Percentiles rank a stretch among this genome's conserved stretches.
phyloP scores from a whole-genome alignment of 345 rosid species.

The Microcos paniculata region DNA sequence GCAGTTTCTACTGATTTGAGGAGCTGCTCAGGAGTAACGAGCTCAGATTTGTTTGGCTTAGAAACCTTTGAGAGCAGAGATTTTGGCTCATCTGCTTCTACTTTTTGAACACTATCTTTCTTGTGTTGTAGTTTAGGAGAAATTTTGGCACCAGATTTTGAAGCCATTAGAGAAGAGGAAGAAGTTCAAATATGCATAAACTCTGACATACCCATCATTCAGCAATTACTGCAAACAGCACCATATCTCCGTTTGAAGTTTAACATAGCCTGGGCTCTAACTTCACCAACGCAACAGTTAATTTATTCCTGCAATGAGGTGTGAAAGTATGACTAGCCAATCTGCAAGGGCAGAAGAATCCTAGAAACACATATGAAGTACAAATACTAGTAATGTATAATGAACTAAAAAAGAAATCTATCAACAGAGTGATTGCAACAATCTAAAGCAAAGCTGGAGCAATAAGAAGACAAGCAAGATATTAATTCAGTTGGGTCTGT shows the following conservation, averaged over 20 bases:
- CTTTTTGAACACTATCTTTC: conserved; percentile 27
- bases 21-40: conserved; percentile 26
- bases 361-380: conserved; percentile 16
- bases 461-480: neutral
- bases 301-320: neutral
- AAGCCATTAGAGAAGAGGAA: conserved; percentile 43
- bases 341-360: neutral
- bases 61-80: conserved; percentile 35
- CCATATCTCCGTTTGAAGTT: conserved; percentile 16
- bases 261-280: conserved; percentile 1
- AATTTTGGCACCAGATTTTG: conserved; percentile 39
- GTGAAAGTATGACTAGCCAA: neutral
- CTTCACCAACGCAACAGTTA: conserved; percentile 10
- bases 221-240: conserved; percentile 24
- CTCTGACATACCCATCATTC: conserved; percentile 24
- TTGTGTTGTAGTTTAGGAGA: conserved; percentile 41
- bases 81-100: conserved; percentile 38
- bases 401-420: neutral
- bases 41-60: conserved; percentile 37
- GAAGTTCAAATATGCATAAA: conserved; percentile 29
- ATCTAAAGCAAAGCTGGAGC: conserved; percentile 8
- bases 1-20: conserved; percentile 32
- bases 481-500: neutral
- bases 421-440: neutral
- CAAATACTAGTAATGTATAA: neutral